Percentiles rank a stretch among this genome's conserved stretches.
phyloP scores from a whole-genome alignment of 2,329 filamentous ascomycete species.

The Rhynchosporium graminicola region DNA sequence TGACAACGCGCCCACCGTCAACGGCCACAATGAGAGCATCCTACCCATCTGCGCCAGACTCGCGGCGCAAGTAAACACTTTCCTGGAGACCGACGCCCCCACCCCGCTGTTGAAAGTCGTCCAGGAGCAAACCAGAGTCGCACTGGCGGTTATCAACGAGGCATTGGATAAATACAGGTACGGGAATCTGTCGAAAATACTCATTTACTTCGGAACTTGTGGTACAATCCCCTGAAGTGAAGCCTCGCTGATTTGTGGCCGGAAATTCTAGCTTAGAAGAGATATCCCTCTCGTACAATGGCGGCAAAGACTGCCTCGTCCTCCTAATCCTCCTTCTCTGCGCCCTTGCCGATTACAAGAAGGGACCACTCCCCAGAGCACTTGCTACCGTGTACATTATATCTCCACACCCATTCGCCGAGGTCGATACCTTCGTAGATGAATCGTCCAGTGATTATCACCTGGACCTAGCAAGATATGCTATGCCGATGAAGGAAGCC shows the following conservation, averaged over 20 bases:
- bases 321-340: conserved; percentile 85
- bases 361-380: conserved; percentile 42
- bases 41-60: conserved; percentile 35
- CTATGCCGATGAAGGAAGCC: conserved; percentile 76
- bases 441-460: conserved; percentile 67
- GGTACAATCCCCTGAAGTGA: not conserved
- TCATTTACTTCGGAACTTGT: conserved; percentile 7
- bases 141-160: conserved; percentile 72
- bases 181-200: conserved; percentile 35
- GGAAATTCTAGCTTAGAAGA: conserved; percentile 61
- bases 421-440: conserved; percentile 83
- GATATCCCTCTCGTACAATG: conserved; percentile 92
- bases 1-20: conserved; percentile 31
- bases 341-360: conserved; percentile 43
- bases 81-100: conserved; percentile 35
- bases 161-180: conserved; percentile 77
- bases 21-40: conserved; percentile 28
- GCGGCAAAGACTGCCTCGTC: conserved; percentile 96
- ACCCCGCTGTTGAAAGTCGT: conserved; percentile 43
- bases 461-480: conserved; percentile 73
- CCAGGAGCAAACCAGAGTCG: conserved; percentile 72
- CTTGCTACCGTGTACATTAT: conserved; percentile 89
- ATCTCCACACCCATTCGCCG: conserved; percentile 77
- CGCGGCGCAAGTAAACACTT: conserved; percentile 34
- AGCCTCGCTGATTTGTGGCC: not conserved